A percentile compares a stretch with the other conserved stretches of the same genome.
Evolutionary conservation across 2,329 filamentous ascomycete genomes (phyloP).

Genomic region (Claviceps fusiformis): DNA sequence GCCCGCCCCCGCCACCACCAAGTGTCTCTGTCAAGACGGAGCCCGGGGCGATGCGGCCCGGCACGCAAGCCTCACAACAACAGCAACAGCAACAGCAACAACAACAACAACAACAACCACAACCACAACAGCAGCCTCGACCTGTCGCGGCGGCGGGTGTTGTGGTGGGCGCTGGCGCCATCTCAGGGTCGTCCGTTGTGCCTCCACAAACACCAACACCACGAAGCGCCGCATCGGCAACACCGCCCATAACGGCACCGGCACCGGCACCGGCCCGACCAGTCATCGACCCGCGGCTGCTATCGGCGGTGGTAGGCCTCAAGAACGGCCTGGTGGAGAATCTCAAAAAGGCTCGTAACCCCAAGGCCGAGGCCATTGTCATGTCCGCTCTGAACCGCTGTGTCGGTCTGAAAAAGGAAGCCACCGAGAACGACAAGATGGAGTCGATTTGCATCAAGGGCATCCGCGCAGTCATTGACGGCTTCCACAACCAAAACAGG

Average conservation of each 20-base stretch:
- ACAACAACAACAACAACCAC: too few relatives aligned
- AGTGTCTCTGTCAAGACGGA: conserved; percentile 17
- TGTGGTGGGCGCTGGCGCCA: not conserved
- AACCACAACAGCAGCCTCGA: conserved; percentile 9
- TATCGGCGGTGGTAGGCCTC: conserved; percentile 29
- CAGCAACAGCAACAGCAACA: too few relatives aligned
- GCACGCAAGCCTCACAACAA: conserved; percentile 8
- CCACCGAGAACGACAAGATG: conserved; percentile 31
- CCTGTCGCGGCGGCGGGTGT: not conserved
- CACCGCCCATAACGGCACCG: conserved; percentile 14
- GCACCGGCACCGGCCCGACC: conserved; percentile 14
- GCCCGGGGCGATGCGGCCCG: conserved; percentile 11
- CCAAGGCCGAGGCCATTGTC: conserved; percentile 32
- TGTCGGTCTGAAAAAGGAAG: conserved; percentile 31
- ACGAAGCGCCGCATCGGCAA: conserved; percentile 12
- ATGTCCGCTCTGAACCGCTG: conserved; percentile 40
- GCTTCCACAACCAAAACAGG: conserved; percentile 24
- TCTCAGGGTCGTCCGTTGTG: conserved; percentile 4
- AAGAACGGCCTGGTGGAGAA: conserved; percentile 33
- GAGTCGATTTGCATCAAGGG: conserved; percentile 33
- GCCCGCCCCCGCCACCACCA: conserved; percentile 18
- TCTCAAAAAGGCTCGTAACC: conserved; percentile 27
- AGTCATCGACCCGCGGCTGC: conserved; percentile 30
- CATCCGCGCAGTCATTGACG: conserved; percentile 27
- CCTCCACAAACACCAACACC: conserved; percentile 8